These are phyloP conservation scores for Rhizopus sp. DNA, from an alignment of 371 early-diverging fungal species.

Conservation along the genomic window DNA sequence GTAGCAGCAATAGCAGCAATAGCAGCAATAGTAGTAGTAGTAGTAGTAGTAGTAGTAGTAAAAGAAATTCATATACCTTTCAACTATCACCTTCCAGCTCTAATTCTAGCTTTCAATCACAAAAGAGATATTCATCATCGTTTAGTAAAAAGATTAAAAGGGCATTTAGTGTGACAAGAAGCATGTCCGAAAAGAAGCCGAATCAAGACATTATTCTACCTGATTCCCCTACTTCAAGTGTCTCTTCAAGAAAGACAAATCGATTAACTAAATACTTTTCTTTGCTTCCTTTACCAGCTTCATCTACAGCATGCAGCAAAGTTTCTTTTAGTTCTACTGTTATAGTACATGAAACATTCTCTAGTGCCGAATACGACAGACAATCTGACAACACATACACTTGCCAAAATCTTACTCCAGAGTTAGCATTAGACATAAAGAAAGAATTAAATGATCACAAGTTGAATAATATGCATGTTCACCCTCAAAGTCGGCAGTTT, in stretches of 20 bases:
- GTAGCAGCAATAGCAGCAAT: no score
- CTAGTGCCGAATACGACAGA: conserved; percentile 69
- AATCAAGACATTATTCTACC: conserved; percentile 1
- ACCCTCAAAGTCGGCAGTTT: conserved; percentile 67
- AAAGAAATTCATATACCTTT: conserved; percentile 6
- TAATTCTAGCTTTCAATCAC: conserved; percentile 10
- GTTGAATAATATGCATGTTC: conserved; percentile 73
- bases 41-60: conserved; percentile 12
- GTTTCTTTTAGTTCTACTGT: conserved; percentile 23
- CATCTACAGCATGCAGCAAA: conserved; percentile 18
- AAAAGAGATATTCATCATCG: conserved; percentile 5
- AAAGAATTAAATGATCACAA: conserved; percentile 78
- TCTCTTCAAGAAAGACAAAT: conserved; percentile 8
- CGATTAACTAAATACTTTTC: not conserved
- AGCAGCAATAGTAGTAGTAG: conserved; percentile 1
- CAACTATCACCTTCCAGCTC: conserved; percentile 20
- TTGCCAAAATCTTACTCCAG: conserved; percentile 62
- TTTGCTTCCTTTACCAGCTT: conserved; percentile 20
- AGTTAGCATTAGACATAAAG: conserved; percentile 70
- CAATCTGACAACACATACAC: conserved; percentile 63
- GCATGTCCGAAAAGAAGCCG: conserved; percentile 3
- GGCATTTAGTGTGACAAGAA: conserved; percentile 16
- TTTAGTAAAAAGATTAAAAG: conserved; percentile 26
- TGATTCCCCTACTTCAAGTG: conserved; percentile 21
- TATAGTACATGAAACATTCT: conserved; percentile 57